Evolutionary conservation across 2,329 filamentous ascomycete species (phyloP).

Genomic region (Fusarium neocosmosporiellum): DNA sequence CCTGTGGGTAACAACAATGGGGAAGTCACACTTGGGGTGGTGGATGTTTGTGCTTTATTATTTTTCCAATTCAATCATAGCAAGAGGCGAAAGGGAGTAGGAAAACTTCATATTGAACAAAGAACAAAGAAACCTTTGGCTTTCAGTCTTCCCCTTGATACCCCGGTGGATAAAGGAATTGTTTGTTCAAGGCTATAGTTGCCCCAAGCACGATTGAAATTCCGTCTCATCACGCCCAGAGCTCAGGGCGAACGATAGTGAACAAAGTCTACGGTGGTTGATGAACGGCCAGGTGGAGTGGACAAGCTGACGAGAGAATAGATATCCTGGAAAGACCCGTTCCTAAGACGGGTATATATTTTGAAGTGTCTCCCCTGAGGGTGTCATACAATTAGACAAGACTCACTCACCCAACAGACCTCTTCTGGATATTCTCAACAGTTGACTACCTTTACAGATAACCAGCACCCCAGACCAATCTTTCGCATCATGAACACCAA

Average conservation of each 20-base stretch:
- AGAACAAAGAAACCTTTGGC: conserved; percentile 33
- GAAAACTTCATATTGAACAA: conserved; percentile 44
- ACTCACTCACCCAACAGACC: not conserved
- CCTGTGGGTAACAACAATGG: conserved; percentile 1
- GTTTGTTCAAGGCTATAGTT: not conserved
- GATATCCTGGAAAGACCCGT: not conserved
- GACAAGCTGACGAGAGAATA: not conserved
- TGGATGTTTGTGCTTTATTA: conserved; percentile 40
- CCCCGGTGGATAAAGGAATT: not conserved
- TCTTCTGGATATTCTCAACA: not conserved
- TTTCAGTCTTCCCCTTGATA: not conserved
- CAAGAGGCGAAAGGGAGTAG: conserved; percentile 52
- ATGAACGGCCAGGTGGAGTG: not conserved
- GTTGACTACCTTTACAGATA: not conserved
- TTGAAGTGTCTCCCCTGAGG: not conserved
- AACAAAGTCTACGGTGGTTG: not conserved
- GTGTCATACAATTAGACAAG: not conserved
- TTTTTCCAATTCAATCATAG: conserved; percentile 46
- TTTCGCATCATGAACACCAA: not conserved
- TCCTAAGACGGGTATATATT: not conserved
- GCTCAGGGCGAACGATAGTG: not conserved
- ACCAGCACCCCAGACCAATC: not conserved
- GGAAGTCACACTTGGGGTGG: conserved; percentile 33
- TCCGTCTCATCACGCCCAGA: not conserved
- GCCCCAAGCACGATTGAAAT: not conserved